Percentiles rank a stretch among this genome's conserved stretches.
These are phyloP conservation scores for Murraya koenigii DNA, from an alignment of 345 rosid species.

Conservation along the genomic window DNA sequence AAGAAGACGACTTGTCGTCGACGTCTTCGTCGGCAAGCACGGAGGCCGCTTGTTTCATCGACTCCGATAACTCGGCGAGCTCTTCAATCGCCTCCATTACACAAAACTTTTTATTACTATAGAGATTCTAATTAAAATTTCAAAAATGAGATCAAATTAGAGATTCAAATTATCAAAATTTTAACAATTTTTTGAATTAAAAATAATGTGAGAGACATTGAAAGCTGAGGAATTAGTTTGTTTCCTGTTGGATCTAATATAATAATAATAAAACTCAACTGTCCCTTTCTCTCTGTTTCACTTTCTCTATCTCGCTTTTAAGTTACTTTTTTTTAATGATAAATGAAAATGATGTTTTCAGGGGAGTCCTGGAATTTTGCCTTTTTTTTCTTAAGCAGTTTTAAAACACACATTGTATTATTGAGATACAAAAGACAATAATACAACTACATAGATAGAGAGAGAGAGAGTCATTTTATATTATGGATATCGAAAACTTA, in stretches of 20 bases:
- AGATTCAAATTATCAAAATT: background rate
- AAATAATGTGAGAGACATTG: constrained; percentile 14
- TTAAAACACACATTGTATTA: no score
- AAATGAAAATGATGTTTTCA: background rate
- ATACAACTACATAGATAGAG: no score
- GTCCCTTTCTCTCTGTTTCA: background rate
- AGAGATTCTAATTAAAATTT: constrained; percentile 1
- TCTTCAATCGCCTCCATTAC: constrained; percentile 99
- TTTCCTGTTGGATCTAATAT: background rate
- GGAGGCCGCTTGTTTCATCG: constrained; percentile 85
- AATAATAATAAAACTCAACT: background rate
- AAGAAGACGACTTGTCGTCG: constrained; percentile 57
- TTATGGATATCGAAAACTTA: no score
- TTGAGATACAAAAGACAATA: no score
- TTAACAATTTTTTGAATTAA: background rate
- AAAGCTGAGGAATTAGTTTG: constrained; percentile 18
- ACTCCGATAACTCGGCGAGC: constrained; percentile 77
- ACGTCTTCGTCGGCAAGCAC: constrained; percentile 90
- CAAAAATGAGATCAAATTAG: background rate
- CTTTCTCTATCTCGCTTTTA: background rate
- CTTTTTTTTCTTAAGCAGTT: background rate
- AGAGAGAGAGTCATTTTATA: no score
- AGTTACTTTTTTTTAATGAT: background rate
- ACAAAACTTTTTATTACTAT: background rate
- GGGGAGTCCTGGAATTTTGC: background rate